A percentile compares a stretch with the other conserved stretches of the same genome.
phyloP scores from a whole-genome alignment of 164 flowering plant genomes.

The Aristolochia contorta region DNA sequence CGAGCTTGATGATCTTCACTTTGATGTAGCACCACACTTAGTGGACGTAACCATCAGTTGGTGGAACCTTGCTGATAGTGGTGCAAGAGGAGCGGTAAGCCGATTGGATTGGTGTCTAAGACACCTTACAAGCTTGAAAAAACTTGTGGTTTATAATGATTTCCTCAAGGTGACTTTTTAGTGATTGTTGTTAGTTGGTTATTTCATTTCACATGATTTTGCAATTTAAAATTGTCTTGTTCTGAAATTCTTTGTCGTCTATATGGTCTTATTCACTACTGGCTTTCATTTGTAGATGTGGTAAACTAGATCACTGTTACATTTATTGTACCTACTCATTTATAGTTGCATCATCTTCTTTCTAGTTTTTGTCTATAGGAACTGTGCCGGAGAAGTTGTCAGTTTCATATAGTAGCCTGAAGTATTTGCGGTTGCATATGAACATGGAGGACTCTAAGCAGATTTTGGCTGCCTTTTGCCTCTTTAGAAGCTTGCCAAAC shows the following conservation, averaged over 20 bases:
- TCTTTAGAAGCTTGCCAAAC: slow-evolving; percentile 2
- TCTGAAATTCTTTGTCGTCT: background rate
- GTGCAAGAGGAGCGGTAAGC: background rate
- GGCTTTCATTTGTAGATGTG: background rate
- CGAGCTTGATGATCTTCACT: background rate
- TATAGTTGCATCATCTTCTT: background rate
- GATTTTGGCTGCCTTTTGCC: slow-evolving; percentile 1
- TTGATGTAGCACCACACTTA: background rate
- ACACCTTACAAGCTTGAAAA: background rate
- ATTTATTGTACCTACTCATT: no score
- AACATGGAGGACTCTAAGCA: background rate
- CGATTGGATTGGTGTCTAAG: background rate
- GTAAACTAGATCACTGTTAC: no score
- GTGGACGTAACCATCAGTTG: background rate
- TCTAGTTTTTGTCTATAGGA: slow-evolving; percentile 4
- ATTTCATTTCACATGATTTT: no score
- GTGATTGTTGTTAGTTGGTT: no score
- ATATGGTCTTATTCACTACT: background rate
- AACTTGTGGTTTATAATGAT: background rate
- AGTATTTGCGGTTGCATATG: background rate
- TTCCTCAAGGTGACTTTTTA: background rate
- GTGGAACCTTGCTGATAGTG: background rate
- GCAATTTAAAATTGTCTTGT: background rate
- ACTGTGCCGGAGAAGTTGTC: background rate
- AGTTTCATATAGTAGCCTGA: background rate